These are phyloP conservation scores for Plasmopara viticola DNA, from an alignment of 352 stramenopile genomes.

Conservation along the genomic window DNA sequence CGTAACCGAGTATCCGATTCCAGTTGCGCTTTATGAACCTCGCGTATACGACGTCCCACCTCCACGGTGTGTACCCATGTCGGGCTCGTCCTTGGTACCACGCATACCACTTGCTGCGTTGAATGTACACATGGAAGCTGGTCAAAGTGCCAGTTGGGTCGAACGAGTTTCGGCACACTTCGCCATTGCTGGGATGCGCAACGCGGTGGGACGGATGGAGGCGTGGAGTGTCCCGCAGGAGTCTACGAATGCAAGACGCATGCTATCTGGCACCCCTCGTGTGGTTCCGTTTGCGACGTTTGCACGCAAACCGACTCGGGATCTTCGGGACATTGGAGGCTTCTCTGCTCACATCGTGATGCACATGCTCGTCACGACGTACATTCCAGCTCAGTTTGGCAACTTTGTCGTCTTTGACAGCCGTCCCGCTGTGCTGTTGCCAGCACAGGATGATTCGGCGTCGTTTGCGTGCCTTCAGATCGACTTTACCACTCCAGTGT, in stretches of 20 bases:
- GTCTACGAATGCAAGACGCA: conserved; percentile 51
- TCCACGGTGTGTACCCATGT: conserved; percentile 83
- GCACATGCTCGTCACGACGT: conserved; percentile 89
- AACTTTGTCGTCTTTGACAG: conserved; percentile 87
- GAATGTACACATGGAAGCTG: conserved; percentile 63
- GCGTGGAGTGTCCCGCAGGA: conserved; percentile 58
- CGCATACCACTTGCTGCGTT: conserved; percentile 60
- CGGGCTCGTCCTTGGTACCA: conserved; percentile 63
- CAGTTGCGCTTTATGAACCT: conserved; percentile 72
- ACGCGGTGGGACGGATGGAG: conserved; percentile 54
- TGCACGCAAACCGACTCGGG: conserved; percentile 63
- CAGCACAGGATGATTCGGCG: conserved; percentile 40
- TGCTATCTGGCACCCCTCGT: conserved; percentile 72
- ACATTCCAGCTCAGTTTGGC: conserved; percentile 89
- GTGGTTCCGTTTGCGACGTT: conserved; percentile 90
- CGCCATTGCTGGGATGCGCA: conserved; percentile 40
- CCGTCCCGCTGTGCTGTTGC: conserved; percentile 42
- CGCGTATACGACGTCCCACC: conserved; percentile 77
- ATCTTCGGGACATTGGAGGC: conserved; percentile 81
- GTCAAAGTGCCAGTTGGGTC: conserved; percentile 59
- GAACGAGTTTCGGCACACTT: conserved; percentile 55
- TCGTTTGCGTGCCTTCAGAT: conserved; percentile 47
- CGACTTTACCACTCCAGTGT: conserved; percentile 30
- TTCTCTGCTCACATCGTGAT: conserved; percentile 83
- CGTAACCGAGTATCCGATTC: conserved; percentile 55